Evolutionary conservation across 2,329 filamentous ascomycete genomes (phyloP), one percentile per base, ranked within the genome.

Genomic region (Chlorencoelia australis): DNA sequence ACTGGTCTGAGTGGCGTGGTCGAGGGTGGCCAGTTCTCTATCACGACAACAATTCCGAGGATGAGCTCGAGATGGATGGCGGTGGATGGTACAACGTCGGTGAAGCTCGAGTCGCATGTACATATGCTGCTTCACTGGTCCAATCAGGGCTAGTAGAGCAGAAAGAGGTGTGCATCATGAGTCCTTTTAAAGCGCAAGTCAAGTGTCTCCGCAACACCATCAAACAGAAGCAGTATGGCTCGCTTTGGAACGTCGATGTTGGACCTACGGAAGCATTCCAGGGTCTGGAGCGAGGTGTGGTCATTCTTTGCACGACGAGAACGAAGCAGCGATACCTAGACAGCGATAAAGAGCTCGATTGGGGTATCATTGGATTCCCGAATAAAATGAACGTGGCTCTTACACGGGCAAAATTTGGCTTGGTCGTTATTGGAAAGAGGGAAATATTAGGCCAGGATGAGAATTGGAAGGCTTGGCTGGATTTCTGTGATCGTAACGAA

Each of bases 141-240:
- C 4, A 41, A 14, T 24, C 37, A 15, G 36, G 33, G 4, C 35
- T 45, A 8, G 33, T 47, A 5, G 11, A 24, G 22, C 40, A 37
- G 22, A 41, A 45, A 2, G 42, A 47, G 13, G 26, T 47, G 5
- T 47, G 45, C 28, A 47, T 47, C 13, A 47, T 47, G 45, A 37
- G 28, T 30, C 45, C 45, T 22, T 47, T 47, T 32, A 47, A 47
- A 25, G 38, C 42, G 10, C 45, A 47, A 40, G 45, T 47, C 17
- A 15, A 33, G n/a, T 30, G 36, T 28, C 36, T 47, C 8, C 42
- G 45, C 5, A 36, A 22, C 10, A 32, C 15, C 3, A 33, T 43
- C 11, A 33, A 34, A 16, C 30, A 31, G 6, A 10, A 15, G 5
- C 7, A 27, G 6, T 41, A 32, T 19, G 40, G 43, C 13, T 30